Conservation (phyloP, 2,329 filamentous ascomycete genomes). For the Fusarium austroafricanum region DNA sequence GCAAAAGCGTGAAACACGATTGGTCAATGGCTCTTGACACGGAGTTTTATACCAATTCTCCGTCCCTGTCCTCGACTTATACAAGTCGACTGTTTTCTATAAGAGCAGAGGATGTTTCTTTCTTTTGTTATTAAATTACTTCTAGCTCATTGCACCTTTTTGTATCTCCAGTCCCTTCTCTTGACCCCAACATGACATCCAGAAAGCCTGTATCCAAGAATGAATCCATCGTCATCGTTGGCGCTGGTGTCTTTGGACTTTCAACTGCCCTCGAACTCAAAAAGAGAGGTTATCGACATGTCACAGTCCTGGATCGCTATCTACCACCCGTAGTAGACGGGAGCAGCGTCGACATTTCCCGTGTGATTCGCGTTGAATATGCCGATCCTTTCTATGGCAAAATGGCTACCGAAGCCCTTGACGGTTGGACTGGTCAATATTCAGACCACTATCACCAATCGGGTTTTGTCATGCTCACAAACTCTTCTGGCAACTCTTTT, state of each 20-base stretch:
- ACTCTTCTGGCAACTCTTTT: constrained; percentile 36
- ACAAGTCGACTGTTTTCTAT: constrained; percentile 3
- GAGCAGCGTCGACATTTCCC: constrained; percentile 56
- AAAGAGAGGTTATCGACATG: constrained; percentile 56
- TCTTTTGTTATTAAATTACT: background rate
- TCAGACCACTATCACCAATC: constrained; percentile 47
- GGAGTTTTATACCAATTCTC: constrained; percentile 27
- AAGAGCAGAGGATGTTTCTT: background rate
- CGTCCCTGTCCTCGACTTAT: constrained; percentile 1
- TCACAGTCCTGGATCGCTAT: constrained; percentile 60
- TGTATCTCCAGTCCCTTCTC: no score
- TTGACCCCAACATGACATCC: constrained; percentile 24
- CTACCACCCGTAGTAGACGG: constrained; percentile 52
- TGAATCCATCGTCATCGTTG: constrained; percentile 53
- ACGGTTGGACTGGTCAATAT: constrained; percentile 46
- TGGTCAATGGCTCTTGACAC: constrained; percentile 24
- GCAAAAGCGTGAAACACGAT: constrained; percentile 21
- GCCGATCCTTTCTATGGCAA: constrained; percentile 70
- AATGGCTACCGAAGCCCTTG: constrained; percentile 59
- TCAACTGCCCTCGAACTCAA: constrained; percentile 61
- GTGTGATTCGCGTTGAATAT: constrained; percentile 67
- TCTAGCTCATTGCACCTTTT: background rate
- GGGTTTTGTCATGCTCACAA: constrained; percentile 49
- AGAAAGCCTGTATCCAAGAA: constrained; percentile 36
- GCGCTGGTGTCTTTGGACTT: constrained; percentile 63